Conservation (phyloP, 345 rosid genomes). For the Conringia planisiliqua region DNA sequence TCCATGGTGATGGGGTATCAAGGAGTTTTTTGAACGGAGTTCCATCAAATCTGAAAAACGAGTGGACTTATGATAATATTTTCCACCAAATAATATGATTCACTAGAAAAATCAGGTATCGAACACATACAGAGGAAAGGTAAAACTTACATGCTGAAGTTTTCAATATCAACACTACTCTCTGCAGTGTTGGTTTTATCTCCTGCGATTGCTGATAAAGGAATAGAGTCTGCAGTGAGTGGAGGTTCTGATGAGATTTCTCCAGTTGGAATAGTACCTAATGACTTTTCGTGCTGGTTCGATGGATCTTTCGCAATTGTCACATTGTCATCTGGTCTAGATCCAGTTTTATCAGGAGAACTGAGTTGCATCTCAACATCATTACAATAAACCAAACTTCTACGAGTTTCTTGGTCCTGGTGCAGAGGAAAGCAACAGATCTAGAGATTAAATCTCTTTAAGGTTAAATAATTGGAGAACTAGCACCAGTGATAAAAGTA, state of each 20-base stretch:
- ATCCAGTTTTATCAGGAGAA: conserved; percentile 45
- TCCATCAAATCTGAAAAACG: conserved; percentile 61
- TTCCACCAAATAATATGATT: neutral
- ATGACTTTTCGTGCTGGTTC: conserved; percentile 40
- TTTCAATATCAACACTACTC: conserved; percentile 29
- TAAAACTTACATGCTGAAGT: conserved; percentile 56
- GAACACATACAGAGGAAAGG: conserved; percentile 4
- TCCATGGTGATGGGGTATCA: conserved; percentile 95
- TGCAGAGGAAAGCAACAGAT: conserved; percentile 24
- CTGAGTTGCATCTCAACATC: conserved; percentile 33
- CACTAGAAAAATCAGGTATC: conserved; percentile 8
- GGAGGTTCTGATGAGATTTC: conserved; percentile 37
- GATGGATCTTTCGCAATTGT: conserved; percentile 39
- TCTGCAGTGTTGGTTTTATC: conserved; percentile 41
- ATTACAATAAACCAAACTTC: conserved; percentile 47
- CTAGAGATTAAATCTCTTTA: conserved; percentile 1
- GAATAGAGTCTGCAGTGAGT: conserved; percentile 35
- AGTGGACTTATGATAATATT: conserved; percentile 1
- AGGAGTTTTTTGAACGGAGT: conserved; percentile 78
- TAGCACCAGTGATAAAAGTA: neutral
- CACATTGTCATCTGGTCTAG: conserved; percentile 42
- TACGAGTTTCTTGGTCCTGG: conserved; percentile 53
- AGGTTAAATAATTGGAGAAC: neutral
- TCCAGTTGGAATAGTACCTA: conserved; percentile 34
- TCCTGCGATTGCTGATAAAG: conserved; percentile 20